Base-by-base conservation (phyloP, 768 basidiomycete species). In the Serendipita sp. region DNA sequence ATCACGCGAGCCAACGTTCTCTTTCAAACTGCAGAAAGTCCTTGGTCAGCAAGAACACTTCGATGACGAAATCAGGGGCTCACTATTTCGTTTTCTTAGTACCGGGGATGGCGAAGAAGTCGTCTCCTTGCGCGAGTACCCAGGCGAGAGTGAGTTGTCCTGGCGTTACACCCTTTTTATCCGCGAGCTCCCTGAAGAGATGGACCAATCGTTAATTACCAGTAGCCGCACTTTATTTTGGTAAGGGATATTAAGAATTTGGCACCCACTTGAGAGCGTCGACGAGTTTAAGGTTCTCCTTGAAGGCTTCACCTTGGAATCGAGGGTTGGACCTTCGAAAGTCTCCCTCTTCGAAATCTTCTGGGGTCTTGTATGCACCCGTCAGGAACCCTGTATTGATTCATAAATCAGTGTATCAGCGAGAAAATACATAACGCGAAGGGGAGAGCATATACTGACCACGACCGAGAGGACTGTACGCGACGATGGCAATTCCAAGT, bases 401-500 rank as follows among this genome's bases (percentile, higher is more conserved):
- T 24, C 24, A 24, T 24, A 28, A 54, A 32, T 15, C 11, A n/a
- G 18, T 54, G 10, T 15, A 54, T 11, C 53, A 54, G 32, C 53
- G 2, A 32, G 13, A 28, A 16, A 54, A 24, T 24, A 24, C 24
- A 24, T 24, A 24, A 24, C 24, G 24, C 24, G 24, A 24, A 13
- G 13, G 45, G 45, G 45, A 13, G 18, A 18, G 18, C 13, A 13
- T 46, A 18, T 46, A 18, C 45, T 13, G 16, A 54, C 53, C 82
- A 16, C 76, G 73, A 3, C 83, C 82, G 0, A 83, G 76, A 0
- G 83, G 82, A 38, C 79, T 84, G 69, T 87, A 86, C 35, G 79
- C 84, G 11, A 81, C 70, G n/a, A 86, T 78, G 3, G 83, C 72
- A 60, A 86, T 76, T 0, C 78, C 79, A n/a, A 84, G 77, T 66